A percentile compares a stretch with the other conserved stretches of the same genome.
Conservation (phyloP, 176 grass and related monocot species). For the Alloteropsis semialata region DNA sequence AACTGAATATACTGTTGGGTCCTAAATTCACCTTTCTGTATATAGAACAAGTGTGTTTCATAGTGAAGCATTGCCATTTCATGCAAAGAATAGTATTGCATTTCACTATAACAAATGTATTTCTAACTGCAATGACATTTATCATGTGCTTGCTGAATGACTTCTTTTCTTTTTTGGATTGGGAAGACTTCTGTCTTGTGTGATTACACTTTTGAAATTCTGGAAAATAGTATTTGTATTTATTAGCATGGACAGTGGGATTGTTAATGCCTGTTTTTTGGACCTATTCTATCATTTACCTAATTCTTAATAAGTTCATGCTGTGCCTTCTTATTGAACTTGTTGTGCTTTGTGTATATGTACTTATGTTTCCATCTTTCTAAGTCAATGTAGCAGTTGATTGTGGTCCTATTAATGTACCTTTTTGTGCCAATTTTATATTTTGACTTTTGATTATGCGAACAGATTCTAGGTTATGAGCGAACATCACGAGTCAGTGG, state of each 20-base stretch:
- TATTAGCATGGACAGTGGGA: neutral
- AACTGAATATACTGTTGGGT: neutral
- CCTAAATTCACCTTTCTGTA: neutral
- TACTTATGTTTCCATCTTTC: conserved; percentile 4
- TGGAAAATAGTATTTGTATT: neutral
- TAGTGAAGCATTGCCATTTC: neutral
- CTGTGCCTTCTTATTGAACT: neutral
- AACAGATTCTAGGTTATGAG: conserved; percentile 51
- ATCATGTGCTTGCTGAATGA: neutral
- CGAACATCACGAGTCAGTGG: conserved; percentile 25
- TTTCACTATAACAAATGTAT: neutral
- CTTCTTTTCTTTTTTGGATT: neutral
- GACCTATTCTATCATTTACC: neutral
- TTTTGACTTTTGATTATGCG: neutral
- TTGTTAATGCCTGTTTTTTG: neutral
- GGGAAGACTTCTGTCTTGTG: neutral
- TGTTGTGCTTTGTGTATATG: neutral
- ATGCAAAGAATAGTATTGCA: neutral
- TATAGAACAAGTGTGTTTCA: neutral
- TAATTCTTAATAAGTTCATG: neutral
- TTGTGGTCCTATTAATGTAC: neutral
- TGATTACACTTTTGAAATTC: neutral
- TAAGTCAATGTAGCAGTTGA: neutral
- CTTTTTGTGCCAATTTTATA: conserved; percentile 4
- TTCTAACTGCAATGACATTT: neutral